These are phyloP conservation scores for Penicillium hordei DNA, from an alignment of 2,329 filamentous ascomycete species.

Conservation along the genomic window DNA sequence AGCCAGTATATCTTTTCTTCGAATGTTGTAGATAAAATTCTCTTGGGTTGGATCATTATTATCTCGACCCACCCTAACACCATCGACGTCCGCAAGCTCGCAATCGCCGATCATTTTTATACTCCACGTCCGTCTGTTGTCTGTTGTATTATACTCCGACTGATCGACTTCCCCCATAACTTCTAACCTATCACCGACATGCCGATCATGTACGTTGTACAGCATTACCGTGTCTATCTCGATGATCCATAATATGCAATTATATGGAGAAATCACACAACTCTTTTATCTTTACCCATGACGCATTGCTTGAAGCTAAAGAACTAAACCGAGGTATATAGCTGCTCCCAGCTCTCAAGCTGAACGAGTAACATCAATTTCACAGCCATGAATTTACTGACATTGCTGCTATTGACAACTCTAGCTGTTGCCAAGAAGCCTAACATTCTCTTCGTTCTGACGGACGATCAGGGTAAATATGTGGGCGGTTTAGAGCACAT, in stretches of 20 bases:
- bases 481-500: too few species aligned
- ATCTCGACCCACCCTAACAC: neutral
- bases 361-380: neutral
- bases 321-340: conserved; percentile 4
- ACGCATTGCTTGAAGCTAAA: neutral
- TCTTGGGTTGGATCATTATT: neutral
- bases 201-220: neutral
- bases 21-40: neutral
- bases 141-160: neutral
- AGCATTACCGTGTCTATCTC: neutral
- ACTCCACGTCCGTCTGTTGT: neutral
- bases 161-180: neutral
- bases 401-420: too few species aligned
- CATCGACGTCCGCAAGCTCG: neutral
- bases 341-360: neutral
- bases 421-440: too few species aligned
- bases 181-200: neutral
- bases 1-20: neutral
- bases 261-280: conserved; percentile 21
- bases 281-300: neutral
- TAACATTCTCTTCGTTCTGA: too few species aligned
- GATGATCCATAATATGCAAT: conserved; percentile 19
- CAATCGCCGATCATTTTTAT: neutral
- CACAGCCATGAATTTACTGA: too few species aligned
- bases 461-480: too few species aligned